Evolutionary conservation across 1,284 basidiomycete species (phyloP), one percentile per base, ranked within the genome.

Genomic region (Sanguinoderma infundibulare): DNA sequence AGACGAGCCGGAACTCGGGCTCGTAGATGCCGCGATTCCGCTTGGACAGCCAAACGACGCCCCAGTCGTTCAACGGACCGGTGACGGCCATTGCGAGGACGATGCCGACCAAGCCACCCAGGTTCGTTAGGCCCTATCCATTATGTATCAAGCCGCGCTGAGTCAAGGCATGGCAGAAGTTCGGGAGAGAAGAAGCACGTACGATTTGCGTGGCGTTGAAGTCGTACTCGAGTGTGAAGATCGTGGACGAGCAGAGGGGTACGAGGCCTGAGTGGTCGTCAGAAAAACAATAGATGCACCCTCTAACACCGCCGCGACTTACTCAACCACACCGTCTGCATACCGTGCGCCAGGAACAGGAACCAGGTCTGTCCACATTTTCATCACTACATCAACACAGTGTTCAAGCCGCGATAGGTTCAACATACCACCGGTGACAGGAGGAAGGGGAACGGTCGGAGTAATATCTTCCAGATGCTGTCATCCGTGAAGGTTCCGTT

Each of bases 1-100:
- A 79, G 26, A 79, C 62, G 5, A 82, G 76, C 20, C 81, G 73
- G 66, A 78, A 81, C 67, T 82, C 81, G 1, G 81, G 81, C 65
- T 82, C 81, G 66, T 81, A 81, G 4, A 81, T 69, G 0, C 81
- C 81, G 38, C 76, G 75, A 60, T 81, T 81, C 5, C 75, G 73
- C 59, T 71, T 78, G 2, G 80, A 73, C 38, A 81, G 68, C 76
- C 75, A 78, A 15, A 79, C 76, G 4, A 76, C 76, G 32, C 77
- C 75, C 71, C 73, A 78, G 65, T 82, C 81, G 22, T 75, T 78
- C 34, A 80, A 69, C n/a, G 78, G 78, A 1, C 80, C 79, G 5
- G 76, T 74, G 17, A 80, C 70, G 40, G 72, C 63, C 55, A 76
- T 74, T 5, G 75, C 79, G 22, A 81, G 64, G 6, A 80, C 67